phyloP scores from a whole-genome alignment of 2,329 filamentous ascomycete genomes.

The Botrytis tulipae region DNA sequence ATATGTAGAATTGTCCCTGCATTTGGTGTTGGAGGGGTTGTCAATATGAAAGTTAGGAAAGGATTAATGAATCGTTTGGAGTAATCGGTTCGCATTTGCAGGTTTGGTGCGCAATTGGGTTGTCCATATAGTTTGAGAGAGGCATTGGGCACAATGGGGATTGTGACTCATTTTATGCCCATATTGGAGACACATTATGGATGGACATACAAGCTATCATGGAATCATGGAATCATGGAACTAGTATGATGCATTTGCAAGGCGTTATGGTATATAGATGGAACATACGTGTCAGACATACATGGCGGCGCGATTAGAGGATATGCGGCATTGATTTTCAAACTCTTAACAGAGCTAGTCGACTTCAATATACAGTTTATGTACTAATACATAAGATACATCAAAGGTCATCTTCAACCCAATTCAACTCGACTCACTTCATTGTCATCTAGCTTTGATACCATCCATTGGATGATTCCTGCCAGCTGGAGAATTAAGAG shows the following conservation, averaged over 20 bases:
- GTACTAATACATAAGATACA: neutral
- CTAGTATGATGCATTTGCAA: neutral
- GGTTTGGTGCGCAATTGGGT: neutral
- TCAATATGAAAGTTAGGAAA: constrained; percentile 71
- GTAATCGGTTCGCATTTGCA: constrained; percentile 6
- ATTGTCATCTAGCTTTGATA: neutral
- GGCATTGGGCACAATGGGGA: neutral
- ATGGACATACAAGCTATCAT: constrained; percentile 2
- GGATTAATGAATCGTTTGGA: constrained; percentile 52
- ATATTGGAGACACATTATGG: neutral
- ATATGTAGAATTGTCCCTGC: constrained; percentile 85
- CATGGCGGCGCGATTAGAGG: constrained; percentile 1
- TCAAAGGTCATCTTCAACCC: neutral
- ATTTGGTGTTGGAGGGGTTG: constrained; percentile 84
- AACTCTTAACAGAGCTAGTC: neutral
- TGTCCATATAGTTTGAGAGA: neutral
- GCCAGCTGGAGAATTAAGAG: neutral
- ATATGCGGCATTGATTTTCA: neutral
- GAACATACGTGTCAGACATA: constrained; percentile 4
- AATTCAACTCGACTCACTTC: neutral
- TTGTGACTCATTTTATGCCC: neutral
- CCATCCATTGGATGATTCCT: neutral
- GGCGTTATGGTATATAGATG: constrained; percentile 16
- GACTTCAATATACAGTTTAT: constrained; percentile 10
- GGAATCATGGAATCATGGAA: constrained; percentile 5